Base-by-base conservation (phyloP, 2,329 filamentous ascomycete species). In the Cladophialophora yegresii region DNA sequence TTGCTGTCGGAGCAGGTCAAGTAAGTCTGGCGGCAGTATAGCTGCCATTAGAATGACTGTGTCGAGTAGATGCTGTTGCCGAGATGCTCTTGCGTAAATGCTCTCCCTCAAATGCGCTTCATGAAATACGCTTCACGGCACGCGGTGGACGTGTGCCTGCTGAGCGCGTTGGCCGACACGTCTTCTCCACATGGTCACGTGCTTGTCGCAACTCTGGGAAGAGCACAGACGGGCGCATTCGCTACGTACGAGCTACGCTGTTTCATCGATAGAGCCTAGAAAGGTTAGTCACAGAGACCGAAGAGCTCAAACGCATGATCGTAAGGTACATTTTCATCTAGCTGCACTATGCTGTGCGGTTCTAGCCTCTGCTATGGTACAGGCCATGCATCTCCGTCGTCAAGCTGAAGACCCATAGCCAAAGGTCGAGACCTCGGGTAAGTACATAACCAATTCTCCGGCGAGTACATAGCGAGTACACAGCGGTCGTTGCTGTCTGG, bases 281-380 rank as follows among this genome's bases (percentile, higher is more conserved):
- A 43, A 43, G 36, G 13, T 43, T 20, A 43, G 16, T 43, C 16
- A 16, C 36, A 8, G 36, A 50, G 47, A 12, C 47, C 1, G 3
- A 49, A 6, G 12, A 49, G n/a, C 10, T 22, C 23, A 50, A 49
- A 7, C 26, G 8, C 2, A 54, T n/a, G 47, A 23, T 26, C 62
- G 43, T 64, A 64, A 50, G 55, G 62, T 62, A 64, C 61, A 67
- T 51, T 62, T 64, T 50, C 45, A 32, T 64, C 58, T 64, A 67
- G 61, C 64, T 66, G 51, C 53, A 22, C 47, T 54, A 30, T 54
- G 51, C 51, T 54, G 28, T 54, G 51, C 51, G 22, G 32, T 32
- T 64, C 65, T 67, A 64, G 54, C 36, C 56, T 63, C 50, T 56
- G 47, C 47, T 62, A 62, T 67, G 65, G 65, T 67, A 67, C 65